Conservation (phyloP, 176 grass and related monocot genomes). For the Puya raimondii region DNA sequence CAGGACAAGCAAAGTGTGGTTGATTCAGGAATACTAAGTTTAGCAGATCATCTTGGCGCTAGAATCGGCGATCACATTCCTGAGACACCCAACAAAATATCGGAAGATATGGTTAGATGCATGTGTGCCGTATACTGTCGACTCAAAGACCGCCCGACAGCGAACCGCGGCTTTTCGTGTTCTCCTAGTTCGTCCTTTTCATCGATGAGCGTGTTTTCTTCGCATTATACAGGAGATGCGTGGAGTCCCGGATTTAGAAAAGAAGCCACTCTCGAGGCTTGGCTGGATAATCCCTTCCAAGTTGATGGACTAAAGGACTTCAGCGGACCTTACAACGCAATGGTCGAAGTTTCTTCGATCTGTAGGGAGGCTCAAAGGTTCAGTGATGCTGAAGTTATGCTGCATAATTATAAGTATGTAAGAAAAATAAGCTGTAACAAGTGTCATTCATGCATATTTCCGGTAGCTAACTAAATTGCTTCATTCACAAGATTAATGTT, state of each 20-base stretch:
- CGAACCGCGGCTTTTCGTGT: constrained; percentile 36
- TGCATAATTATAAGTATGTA: constrained; percentile 71
- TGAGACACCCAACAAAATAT: constrained; percentile 82
- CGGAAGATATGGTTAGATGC: constrained; percentile 83
- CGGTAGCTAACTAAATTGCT: too few species aligned
- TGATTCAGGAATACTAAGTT: constrained; percentile 36
- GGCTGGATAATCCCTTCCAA: constrained; percentile 36
- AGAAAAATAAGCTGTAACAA: neutral
- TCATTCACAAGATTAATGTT: neutral
- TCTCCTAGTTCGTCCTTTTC: constrained; percentile 93
- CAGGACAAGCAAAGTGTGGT: constrained; percentile 53
- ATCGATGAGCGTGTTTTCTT: constrained; percentile 55
- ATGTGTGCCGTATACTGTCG: constrained; percentile 68
- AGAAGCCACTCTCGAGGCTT: constrained; percentile 38
- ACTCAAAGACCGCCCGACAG: constrained; percentile 28
- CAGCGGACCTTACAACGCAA: constrained; percentile 53
- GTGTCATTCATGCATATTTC: too few species aligned
- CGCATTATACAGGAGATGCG: constrained; percentile 43
- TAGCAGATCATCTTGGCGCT: constrained; percentile 90
- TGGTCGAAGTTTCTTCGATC: constrained; percentile 65
- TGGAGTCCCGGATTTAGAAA: constrained; percentile 74
- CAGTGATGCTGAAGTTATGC: constrained; percentile 42
- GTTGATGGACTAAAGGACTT: constrained; percentile 35
- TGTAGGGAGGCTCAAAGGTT: constrained; percentile 46
- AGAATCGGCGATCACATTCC: constrained; percentile 83